phyloP scores from a whole-genome alignment of 495 filamentous ascomycete species.

The Neurospora sp. region DNA sequence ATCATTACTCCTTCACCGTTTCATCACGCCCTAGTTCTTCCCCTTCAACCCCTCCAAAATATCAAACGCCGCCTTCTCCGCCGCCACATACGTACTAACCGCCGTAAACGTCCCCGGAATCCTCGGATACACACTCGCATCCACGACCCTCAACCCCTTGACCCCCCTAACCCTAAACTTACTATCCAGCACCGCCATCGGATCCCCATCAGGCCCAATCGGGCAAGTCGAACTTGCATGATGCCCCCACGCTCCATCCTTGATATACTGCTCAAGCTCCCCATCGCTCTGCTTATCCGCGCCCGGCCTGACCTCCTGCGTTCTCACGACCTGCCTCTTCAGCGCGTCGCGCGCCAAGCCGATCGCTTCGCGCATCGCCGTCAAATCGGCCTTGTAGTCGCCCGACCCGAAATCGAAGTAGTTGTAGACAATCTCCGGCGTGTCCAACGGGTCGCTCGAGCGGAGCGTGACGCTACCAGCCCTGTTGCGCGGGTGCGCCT shows the following conservation, averaged over 20 bases:
- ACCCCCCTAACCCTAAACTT: conserved; percentile 49
- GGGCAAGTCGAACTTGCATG: conserved; percentile 45
- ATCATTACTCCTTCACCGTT: too few species aligned
- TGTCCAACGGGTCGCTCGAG: conserved; percentile 43
- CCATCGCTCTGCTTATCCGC: conserved; percentile 26
- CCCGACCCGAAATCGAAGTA: conserved; percentile 35
- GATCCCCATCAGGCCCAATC: conserved; percentile 46
- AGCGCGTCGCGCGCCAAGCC: conserved; percentile 34
- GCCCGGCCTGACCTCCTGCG: conserved; percentile 43
- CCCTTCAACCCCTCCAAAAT: conserved; percentile 10
- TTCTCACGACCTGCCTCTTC: conserved; percentile 20
- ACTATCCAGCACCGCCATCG: conserved; percentile 47
- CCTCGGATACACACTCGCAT: conserved; percentile 46
- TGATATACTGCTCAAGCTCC: conserved; percentile 38
- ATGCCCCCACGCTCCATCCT: conserved; percentile 47
- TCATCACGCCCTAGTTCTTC: too few species aligned
- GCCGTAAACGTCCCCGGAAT: conserved; percentile 48
- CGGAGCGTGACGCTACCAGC: conserved; percentile 42
- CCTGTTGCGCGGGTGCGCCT: conserved; percentile 41
- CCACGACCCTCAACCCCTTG: conserved; percentile 50
- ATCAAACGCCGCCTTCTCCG: conserved; percentile 46
- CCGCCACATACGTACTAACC: conserved; percentile 46
- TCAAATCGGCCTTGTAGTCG: conserved; percentile 27
- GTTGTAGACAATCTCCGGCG: conserved; percentile 44
- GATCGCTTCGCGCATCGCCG: conserved; percentile 40